phyloP scores from a whole-genome alignment of 140 eudicot genomes.

The Ambrosia hybrid region DNA sequence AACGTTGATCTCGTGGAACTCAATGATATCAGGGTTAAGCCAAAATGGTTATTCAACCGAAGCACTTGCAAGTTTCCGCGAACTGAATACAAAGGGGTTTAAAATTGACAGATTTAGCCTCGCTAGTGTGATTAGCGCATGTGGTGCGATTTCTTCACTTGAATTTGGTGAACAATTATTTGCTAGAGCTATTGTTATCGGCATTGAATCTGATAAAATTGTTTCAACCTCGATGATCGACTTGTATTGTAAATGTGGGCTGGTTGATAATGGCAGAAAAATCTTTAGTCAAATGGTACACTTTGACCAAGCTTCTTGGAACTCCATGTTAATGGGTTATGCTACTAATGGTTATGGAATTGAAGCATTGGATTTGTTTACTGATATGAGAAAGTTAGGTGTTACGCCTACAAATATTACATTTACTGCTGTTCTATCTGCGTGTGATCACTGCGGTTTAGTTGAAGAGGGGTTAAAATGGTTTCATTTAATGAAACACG shows the following conservation, averaged over 20 bases:
- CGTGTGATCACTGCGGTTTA: too few species aligned
- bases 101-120: slow-evolving; percentile 58
- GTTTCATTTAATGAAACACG: slow-evolving; percentile 68
- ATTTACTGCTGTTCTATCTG: slow-evolving; percentile 77
- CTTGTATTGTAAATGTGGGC: slow-evolving; percentile 83
- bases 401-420: slow-evolving; percentile 61
- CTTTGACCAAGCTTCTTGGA: slow-evolving; percentile 73
- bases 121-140: slow-evolving; percentile 73
- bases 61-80: slow-evolving; percentile 55
- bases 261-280: slow-evolving; percentile 48
- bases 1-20: slow-evolving; percentile 88
- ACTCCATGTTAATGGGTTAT: slow-evolving; percentile 88
- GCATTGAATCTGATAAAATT: slow-evolving; percentile 63
- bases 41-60: slow-evolving; percentile 74
- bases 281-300: slow-evolving; percentile 59
- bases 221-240: slow-evolving; percentile 69
- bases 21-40: slow-evolving; percentile 77
- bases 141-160: slow-evolving; percentile 67
- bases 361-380: slow-evolving; percentile 65
- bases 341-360: slow-evolving; percentile 82
- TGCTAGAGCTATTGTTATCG: slow-evolving; percentile 57
- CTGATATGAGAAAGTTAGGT: slow-evolving; percentile 48
- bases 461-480: too few species aligned
- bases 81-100: slow-evolving; percentile 52
- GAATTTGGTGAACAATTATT: slow-evolving; percentile 85